Evolutionary conservation across 257 asterid genomes (phyloP).

Genomic region (Marsdenia floribunda): DNA sequence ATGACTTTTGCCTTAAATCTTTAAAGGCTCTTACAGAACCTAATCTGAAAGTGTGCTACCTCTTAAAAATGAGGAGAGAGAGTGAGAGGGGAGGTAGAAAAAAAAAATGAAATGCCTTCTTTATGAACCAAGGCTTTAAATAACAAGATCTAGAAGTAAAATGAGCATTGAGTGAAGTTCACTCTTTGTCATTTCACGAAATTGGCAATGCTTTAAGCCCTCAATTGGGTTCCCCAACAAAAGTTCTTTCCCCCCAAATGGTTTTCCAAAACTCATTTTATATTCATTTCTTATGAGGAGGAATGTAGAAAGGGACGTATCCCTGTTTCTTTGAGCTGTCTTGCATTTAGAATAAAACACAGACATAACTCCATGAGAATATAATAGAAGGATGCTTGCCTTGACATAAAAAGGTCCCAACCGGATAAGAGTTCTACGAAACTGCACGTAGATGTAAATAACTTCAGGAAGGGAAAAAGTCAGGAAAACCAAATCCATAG

Average conservation of each 20-base stretch:
- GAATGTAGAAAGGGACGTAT: too few species aligned
- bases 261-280: too few species aligned
- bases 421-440: constrained; percentile 80
- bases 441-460: constrained; percentile 49
- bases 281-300: too few species aligned
- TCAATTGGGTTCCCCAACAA: not conserved
- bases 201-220: not conserved
- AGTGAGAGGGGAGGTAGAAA: too few species aligned
- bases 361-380: not conserved
- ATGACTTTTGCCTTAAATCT: not conserved
- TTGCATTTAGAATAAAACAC: not conserved
- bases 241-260: too few species aligned
- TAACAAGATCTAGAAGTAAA: too few species aligned
- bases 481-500: too few species aligned
- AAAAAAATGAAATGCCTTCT: too few species aligned
- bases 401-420: constrained; percentile 97
- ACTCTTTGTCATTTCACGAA: too few species aligned
- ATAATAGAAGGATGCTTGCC: constrained; percentile 48
- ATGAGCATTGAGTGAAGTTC: too few species aligned
- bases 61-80: not conserved
- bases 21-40: not conserved
- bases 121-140: too few species aligned
- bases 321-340: too few species aligned
- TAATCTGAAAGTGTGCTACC: not conserved
- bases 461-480: not conserved